Evolutionary conservation across 768 basidiomycete genomes (phyloP), one percentile per base, ranked within the genome.

Genomic region (Macrolepiota fuliginosa): DNA sequence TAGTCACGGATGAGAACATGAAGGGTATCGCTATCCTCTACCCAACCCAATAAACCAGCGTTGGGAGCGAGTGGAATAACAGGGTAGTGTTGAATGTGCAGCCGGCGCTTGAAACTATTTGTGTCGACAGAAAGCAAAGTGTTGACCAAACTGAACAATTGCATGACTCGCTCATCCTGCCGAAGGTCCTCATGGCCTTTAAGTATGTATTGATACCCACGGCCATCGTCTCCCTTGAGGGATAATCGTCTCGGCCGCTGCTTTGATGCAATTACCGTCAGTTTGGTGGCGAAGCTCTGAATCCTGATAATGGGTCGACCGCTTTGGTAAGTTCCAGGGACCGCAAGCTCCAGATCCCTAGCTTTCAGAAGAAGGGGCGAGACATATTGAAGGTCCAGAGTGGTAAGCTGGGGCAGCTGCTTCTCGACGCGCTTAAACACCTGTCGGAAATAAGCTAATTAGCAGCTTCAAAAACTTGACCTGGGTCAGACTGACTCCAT

Each of bases 171-270:
- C 69, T 99, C 97, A 71, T 99, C 97, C 75, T 98, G 97, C 42
- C 97, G 94, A 54, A 99, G 81, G 77, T 99, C 97, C 77, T 99
- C 97, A 73, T 99, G 97, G 7, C 97, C 97, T 83, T 99, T 99
- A 56, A 99, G 81, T 35, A 83, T 67, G 71, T 93, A 99, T 68
- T 94, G 89, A 69, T 98, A 96, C 65, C 98, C 97, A 67, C 88
- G 83, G 6, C 94, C 96, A 73, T 99, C 97, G 56, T 87, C 89
- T 9, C 97, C 97, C 69, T 87, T 89, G 58, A 98, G 77, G 15
- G 84, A 89, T 24, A 97, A 80, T 52, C 94, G 88, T 47, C 97
- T 86, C 1, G 97, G 97, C 1, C 96, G 88, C 75, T 98, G 96
- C 74, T 99, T 99, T 15, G 96, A 98, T 6, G 91, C 87, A 66